Evolutionary conservation across 176 grass and related monocot genomes (phyloP).

Genomic region (Ananas comosus): DNA sequence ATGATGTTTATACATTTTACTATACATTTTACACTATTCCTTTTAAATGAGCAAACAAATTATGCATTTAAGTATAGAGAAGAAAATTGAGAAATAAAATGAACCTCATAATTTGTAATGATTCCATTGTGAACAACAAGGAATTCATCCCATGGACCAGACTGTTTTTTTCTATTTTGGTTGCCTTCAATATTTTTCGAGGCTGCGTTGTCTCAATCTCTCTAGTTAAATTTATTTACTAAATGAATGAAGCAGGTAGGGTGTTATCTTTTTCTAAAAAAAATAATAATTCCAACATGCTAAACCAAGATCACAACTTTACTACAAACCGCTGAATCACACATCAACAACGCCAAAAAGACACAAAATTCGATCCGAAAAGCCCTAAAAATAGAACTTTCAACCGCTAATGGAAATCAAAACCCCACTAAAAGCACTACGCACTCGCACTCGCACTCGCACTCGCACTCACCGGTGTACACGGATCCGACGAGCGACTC

Average conservation of each 20-base stretch:
- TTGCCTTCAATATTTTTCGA: no score
- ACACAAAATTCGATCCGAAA: slow-evolving; percentile 18
- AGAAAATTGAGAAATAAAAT: background rate
- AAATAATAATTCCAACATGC: background rate
- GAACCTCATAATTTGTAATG: slow-evolving; percentile 97
- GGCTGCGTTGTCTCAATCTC: no score
- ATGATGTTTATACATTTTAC: background rate
- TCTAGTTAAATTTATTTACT: no score
- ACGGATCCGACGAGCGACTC: slow-evolving; percentile 87
- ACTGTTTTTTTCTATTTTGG: background rate
- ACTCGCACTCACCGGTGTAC: slow-evolving; percentile 49
- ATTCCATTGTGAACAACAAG: slow-evolving; percentile 99
- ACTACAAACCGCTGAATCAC: no score
- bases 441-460: no score
- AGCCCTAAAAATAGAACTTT: slow-evolving; percentile 20
- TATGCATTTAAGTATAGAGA: background rate
- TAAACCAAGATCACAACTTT: background rate
- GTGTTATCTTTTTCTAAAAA: background rate
- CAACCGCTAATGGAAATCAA: background rate
- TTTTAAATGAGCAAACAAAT: background rate
- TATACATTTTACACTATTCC: background rate
- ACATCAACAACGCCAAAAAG: background rate
- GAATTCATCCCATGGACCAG: slow-evolving; percentile 68
- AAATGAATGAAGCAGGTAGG: no score
- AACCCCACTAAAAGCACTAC: background rate